These are phyloP conservation scores for Plasmodium ovale DNA, from an alignment of 169 alveolate genomes.

Conservation along the genomic window DNA sequence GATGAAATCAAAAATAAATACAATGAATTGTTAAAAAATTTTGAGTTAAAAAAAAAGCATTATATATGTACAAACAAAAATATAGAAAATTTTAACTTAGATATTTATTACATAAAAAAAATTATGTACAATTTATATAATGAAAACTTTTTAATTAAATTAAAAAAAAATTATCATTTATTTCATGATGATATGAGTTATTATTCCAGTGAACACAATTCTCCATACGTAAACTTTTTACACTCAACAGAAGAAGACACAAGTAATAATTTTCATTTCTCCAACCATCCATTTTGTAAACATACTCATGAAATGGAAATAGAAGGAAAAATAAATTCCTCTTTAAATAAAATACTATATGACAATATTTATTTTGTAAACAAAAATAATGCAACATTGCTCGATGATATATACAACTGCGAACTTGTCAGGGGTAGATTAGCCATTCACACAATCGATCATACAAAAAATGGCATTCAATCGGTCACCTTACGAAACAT, in stretches of 20 bases:
- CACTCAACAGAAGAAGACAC: not conserved
- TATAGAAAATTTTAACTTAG: constrained; percentile 31
- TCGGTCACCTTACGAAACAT: not conserved
- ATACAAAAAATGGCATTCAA: constrained; percentile 23
- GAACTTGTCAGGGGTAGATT: constrained; percentile 46
- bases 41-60: constrained; percentile 18
- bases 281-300: too few species aligned
- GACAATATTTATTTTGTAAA: not conserved
- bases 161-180: constrained; percentile 24
- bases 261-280: not conserved
- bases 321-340: not conserved
- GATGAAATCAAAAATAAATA: constrained; percentile 48
- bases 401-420: constrained; percentile 65
- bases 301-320: not conserved
- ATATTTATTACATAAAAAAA: constrained; percentile 56
- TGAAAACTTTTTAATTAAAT: constrained; percentile 38
- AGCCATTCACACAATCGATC: not conserved
- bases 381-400: constrained; percentile 4
- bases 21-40: constrained; percentile 41
- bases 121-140: constrained; percentile 51
- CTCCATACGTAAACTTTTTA: not conserved
- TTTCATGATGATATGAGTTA: not conserved
- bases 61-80: not conserved
- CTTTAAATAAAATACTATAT: not conserved
- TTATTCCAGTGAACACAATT: not conserved